Percentiles rank a stretch among this genome's conserved stretches.
These are phyloP conservation scores for Madurella mycetomatis DNA, from an alignment of 2,329 filamentous ascomycete genomes.

Conservation along the genomic window DNA sequence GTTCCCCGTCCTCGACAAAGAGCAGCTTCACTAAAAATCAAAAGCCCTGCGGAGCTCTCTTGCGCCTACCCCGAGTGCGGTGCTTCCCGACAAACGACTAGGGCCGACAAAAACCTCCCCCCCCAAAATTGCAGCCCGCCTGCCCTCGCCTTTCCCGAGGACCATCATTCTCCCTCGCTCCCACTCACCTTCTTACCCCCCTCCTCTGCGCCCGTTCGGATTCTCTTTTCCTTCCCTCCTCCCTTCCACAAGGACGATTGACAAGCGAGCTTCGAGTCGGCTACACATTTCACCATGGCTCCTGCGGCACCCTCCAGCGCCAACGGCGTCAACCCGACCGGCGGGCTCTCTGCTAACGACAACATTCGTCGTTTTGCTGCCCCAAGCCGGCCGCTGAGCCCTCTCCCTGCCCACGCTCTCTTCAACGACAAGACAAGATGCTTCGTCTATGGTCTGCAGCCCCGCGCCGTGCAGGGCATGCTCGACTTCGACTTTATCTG, in stretches of 20 bases:
- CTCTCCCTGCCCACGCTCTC: slow-evolving; percentile 79
- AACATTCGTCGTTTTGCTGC: slow-evolving; percentile 96
- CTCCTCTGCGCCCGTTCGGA: slow-evolving; percentile 12
- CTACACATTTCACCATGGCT: slow-evolving; percentile 47
- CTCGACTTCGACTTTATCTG: slow-evolving; percentile 99
- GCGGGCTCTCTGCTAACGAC: slow-evolving; percentile 78
- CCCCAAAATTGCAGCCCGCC: slow-evolving; percentile 22
- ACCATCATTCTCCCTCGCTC: slow-evolving; percentile 15
- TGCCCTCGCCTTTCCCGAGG: slow-evolving; percentile 17
- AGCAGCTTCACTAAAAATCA: slow-evolving; percentile 16
- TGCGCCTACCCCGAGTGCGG: slow-evolving; percentile 15
- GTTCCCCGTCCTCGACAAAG: slow-evolving; percentile 9
- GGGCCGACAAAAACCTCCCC: slow-evolving; percentile 25
- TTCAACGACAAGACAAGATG: slow-evolving; percentile 99
- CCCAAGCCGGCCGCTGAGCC: slow-evolving; percentile 87
- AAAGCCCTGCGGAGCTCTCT: slow-evolving; percentile 19
- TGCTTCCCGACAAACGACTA: slow-evolving; percentile 15
- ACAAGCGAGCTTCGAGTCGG: slow-evolving; percentile 20
- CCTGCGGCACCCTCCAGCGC: slow-evolving; percentile 45
- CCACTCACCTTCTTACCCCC: slow-evolving; percentile 1
- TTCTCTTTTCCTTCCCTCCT: not conserved
- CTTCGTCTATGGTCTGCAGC: slow-evolving; percentile 99
- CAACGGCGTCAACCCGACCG: slow-evolving; percentile 34
- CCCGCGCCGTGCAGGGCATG: slow-evolving; percentile 85
- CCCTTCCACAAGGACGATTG: slow-evolving; percentile 10